Conservation (phyloP, 192 early-diverging fungal genomes). For the Umbelopsis vinacea region DNA sequence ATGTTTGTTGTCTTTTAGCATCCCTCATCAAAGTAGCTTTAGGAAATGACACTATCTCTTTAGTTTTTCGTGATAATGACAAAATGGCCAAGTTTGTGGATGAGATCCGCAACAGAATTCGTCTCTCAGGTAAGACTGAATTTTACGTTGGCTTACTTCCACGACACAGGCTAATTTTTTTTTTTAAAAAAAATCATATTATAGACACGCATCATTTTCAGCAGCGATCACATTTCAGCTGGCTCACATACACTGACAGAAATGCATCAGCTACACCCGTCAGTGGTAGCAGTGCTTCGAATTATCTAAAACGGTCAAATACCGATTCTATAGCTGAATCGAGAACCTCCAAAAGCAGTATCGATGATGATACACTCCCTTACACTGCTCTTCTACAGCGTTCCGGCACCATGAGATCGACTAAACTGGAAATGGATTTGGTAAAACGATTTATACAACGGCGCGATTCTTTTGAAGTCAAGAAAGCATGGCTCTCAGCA, state of each 20-base stretch:
- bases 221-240: neutral
- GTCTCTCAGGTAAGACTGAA: neutral
- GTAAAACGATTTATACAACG: neutral
- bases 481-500: conserved; percentile 36
- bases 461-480: neutral
- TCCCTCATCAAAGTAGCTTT: neutral
- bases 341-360: neutral
- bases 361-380: neutral
- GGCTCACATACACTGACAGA: neutral
- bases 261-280: neutral
- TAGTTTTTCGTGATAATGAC: neutral
- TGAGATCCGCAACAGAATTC: conserved; percentile 4
- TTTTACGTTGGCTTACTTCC: neutral
- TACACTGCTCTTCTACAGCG: neutral
- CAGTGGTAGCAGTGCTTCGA: neutral
- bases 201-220: neutral
- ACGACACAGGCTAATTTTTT: neutral
- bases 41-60: neutral
- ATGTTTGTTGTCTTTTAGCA: neutral
- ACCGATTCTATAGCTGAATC: neutral
- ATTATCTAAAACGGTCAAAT: neutral
- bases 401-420: conserved; percentile 1
- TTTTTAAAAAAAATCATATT: too few relatives aligned
- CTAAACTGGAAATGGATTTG: neutral
- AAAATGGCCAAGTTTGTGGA: conserved; percentile 20